phyloP scores from a whole-genome alignment of 495 filamentous ascomycete species.

The Talaromyces adpressus region DNA sequence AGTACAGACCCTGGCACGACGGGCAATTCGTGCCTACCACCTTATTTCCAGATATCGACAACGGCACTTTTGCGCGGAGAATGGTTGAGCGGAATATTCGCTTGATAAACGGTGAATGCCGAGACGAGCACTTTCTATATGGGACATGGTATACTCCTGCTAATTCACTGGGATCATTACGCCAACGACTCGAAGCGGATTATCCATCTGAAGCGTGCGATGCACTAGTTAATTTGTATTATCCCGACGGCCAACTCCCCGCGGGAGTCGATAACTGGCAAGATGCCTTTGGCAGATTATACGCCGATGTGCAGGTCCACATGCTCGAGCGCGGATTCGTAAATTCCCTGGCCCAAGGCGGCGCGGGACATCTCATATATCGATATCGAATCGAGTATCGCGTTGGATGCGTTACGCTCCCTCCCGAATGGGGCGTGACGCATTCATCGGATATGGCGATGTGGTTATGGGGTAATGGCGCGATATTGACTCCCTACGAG shows the following conservation, averaged over 20 bases:
- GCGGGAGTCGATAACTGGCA: constrained; percentile 23
- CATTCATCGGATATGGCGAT: constrained; percentile 49
- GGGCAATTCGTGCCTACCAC: constrained; percentile 34
- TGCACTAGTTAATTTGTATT: constrained; percentile 36
- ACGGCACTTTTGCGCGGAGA: constrained; percentile 35
- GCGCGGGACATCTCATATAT: constrained; percentile 23
- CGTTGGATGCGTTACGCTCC: constrained; percentile 33
- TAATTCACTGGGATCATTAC: constrained; percentile 28
- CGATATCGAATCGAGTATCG: constrained; percentile 46
- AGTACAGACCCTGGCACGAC: constrained; percentile 50
- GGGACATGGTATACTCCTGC: constrained; percentile 31
- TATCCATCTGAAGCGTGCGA: constrained; percentile 40
- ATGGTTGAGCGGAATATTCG: constrained; percentile 38
- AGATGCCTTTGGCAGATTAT: constrained; percentile 49
- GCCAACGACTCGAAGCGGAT: constrained; percentile 42
- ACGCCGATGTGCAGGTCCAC: constrained; percentile 52
- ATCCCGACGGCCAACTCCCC: constrained; percentile 25
- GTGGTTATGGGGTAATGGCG: constrained; percentile 52
- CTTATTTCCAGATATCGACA: constrained; percentile 41
- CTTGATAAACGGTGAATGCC: constrained; percentile 48
- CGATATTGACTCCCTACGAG: constrained; percentile 29
- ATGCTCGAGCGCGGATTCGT: constrained; percentile 36
- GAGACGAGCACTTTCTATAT: constrained; percentile 49
- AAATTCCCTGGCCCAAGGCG: constrained; percentile 22
- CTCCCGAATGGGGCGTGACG: constrained; percentile 48